These are phyloP conservation scores for Rhododendron ferrugineum DNA, from an alignment of 148 eudicot genomes.

Conservation along the genomic window DNA sequence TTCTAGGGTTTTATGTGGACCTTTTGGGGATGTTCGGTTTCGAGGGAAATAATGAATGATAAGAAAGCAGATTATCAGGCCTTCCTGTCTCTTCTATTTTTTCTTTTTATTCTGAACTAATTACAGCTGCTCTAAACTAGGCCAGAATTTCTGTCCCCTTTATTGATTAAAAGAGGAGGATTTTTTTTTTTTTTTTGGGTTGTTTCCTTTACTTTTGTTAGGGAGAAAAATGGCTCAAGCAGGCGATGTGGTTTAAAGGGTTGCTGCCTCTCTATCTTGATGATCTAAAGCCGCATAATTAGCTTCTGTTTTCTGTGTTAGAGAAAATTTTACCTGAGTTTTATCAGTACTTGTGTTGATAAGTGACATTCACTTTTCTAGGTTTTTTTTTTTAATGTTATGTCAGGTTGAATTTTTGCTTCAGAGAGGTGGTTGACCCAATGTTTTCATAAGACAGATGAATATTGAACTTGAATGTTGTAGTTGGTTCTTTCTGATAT, in stretches of 20 bases:
- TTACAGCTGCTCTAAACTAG: neutral
- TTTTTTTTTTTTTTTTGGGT: neutral
- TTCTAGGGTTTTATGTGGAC: slow-evolving; percentile 1
- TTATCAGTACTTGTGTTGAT: neutral
- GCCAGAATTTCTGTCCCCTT: no score
- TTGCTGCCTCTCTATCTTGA: neutral
- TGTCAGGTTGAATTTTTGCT: neutral
- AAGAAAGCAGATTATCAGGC: neutral
- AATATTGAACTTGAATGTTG: neutral
- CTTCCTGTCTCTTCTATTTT: neutral
- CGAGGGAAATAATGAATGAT: neutral
- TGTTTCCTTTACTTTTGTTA: neutral
- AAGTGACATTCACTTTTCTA: neutral
- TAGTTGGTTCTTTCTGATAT: neutral
- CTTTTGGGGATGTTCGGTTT: neutral
- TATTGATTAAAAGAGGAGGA: neutral
- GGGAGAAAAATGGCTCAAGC: neutral
- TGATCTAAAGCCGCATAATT: neutral
- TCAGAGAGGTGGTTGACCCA: neutral
- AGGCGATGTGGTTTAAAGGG: neutral
- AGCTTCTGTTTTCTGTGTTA: neutral
- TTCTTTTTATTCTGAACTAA: neutral
- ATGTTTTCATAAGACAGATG: neutral
- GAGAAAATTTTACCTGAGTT: neutral
- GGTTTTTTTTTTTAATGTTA: neutral